phyloP scores from a whole-genome alignment of 192 early-diverging fungal species.

The Backusella circina region DNA sequence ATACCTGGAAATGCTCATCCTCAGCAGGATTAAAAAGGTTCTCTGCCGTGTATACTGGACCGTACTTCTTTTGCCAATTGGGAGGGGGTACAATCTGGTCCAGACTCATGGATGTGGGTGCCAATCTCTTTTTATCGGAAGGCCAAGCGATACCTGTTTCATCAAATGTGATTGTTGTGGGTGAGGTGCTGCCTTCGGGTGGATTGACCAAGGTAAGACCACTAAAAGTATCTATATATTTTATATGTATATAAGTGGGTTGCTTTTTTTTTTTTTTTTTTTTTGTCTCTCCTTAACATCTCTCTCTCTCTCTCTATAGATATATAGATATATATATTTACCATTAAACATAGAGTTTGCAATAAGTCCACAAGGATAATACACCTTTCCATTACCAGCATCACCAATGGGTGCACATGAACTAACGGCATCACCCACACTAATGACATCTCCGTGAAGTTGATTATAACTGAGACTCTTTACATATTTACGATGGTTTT shows the following conservation, averaged over 20 bases:
- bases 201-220: slow-evolving; percentile 54
- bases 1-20: slow-evolving; percentile 91
- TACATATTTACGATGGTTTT: slow-evolving; percentile 97
- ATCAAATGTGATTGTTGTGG: slow-evolving; percentile 54
- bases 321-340: slow-evolving; percentile 47
- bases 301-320: no score
- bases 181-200: slow-evolving; percentile 29
- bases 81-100: slow-evolving; percentile 78
- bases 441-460: slow-evolving; percentile 62
- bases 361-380: slow-evolving; percentile 96
- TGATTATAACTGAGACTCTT: slow-evolving; percentile 85
- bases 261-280: no score
- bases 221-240: slow-evolving; percentile 56
- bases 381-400: slow-evolving; percentile 36
- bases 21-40: slow-evolving; percentile 58
- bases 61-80: slow-evolving; percentile 70
- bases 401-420: slow-evolving; percentile 59
- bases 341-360: slow-evolving; percentile 98
- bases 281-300: no score
- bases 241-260: no score
- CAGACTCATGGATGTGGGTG: slow-evolving; percentile 46
- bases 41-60: slow-evolving; percentile 45
- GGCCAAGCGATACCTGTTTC: slow-evolving; percentile 86
- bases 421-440: slow-evolving; percentile 34
- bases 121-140: slow-evolving; percentile 72